Conservation (phyloP, 148 eudicot species). For the Cornus suecica region DNA sequence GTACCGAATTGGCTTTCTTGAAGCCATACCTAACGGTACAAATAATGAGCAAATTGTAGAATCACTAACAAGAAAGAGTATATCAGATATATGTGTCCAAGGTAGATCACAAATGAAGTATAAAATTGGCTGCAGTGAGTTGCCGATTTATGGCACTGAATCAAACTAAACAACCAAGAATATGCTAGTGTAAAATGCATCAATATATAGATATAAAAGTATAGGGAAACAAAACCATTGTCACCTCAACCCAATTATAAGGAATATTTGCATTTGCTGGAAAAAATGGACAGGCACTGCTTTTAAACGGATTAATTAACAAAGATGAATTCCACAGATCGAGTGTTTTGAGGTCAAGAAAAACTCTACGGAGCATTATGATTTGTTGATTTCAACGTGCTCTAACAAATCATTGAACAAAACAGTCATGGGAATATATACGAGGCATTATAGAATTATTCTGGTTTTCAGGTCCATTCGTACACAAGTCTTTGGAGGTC, state of each 20-base stretch:
- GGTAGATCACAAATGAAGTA: not conserved
- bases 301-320: no score
- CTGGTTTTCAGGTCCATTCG: not conserved
- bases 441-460: not conserved
- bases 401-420: no score
- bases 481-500: no score
- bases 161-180: not conserved
- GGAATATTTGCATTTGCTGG: no score
- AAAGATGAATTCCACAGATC: no score
- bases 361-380: no score
- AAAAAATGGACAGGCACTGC: no score
- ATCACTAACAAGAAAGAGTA: not conserved
- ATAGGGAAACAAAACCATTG: no score
- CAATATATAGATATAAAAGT: not conserved
- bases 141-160: not conserved
- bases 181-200: not conserved
- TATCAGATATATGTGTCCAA: not conserved
- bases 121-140: not conserved
- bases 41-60: not conserved
- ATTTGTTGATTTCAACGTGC: no score
- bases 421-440: not conserved
- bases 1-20: not conserved
- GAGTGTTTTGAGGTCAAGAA: no score
- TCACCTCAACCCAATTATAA: no score
- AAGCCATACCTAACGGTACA: not conserved